Evolutionary conservation across 257 asterid genomes (phyloP), one percentile per base, ranked within the genome.

Genomic region (Ligustrum vulgare): DNA sequence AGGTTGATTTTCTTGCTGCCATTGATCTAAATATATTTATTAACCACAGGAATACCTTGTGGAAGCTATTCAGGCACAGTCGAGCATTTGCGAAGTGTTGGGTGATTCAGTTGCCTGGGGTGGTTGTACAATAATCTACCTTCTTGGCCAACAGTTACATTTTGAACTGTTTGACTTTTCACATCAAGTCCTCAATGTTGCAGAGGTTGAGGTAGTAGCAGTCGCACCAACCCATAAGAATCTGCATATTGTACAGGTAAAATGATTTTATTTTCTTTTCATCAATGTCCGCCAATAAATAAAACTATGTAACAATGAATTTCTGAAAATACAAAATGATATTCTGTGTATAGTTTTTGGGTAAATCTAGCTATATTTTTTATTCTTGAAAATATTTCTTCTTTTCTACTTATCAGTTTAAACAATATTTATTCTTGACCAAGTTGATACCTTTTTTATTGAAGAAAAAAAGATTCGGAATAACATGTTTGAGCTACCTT

Each of bases 71-170:
- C 94, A 84, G 64, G 86, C 79, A 80, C 98, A 88, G 69, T 82
- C 93, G 32, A 84, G 78, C 87, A 89, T 80, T 76, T 87, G 84
- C 20, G 95, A 91, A 69, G 83, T 85, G 85, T 70, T 94, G 93
- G 98, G 98, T 3, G 98, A 94, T 82, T 92, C 98, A 16, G 84
- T 94, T 76, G 92, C 97, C 72, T 94, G 98, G 98, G 97, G 98
- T 72, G 98, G 97, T 78, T 94, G 98, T 74, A 94, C 98, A 8
- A 86, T 94, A 66, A 88, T 94, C 81, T 94, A 94, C 85, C 85
- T 94, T 81, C 96, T 94, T 22, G 98, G 98, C 60, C 98, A 92
- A 78, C 98, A 94, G 76, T 77, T 94, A 80, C 98, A 94, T 78
- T 94, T 90, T 43, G 97, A 94, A 80, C 88, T 94, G 11, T 94